These are phyloP conservation scores for Naegleria lovaniensis DNA, from an alignment of 208 protist species.

Conservation along the genomic window DNA sequence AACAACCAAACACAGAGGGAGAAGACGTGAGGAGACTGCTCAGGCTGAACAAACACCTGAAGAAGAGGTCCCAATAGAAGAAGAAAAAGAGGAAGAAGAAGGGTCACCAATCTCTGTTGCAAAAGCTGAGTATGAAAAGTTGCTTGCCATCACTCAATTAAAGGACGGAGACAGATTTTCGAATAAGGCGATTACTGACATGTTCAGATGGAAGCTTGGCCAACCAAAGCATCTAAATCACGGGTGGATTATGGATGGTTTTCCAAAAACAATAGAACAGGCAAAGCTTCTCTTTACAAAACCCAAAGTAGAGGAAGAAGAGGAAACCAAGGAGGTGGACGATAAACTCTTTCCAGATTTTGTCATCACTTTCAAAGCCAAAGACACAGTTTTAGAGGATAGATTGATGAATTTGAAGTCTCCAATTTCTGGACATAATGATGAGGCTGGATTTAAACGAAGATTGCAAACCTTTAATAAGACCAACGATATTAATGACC, in stretches of 20 bases:
- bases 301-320: constrained; percentile 49
- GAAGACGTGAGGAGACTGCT: constrained; percentile 25
- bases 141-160: constrained; percentile 48
- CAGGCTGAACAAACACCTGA: constrained; percentile 35
- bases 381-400: constrained; percentile 65
- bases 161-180: constrained; percentile 58
- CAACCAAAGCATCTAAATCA: constrained; percentile 73
- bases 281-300: constrained; percentile 66
- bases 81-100: constrained; percentile 49
- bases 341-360: constrained; percentile 60
- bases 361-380: constrained; percentile 63
- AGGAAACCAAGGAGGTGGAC: constrained; percentile 59
- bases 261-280: constrained; percentile 69
- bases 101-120: constrained; percentile 53
- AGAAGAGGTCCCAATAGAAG: constrained; percentile 54
- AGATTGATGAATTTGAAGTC: constrained; percentile 42
- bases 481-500: constrained; percentile 45
- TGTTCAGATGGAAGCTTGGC: constrained; percentile 72
- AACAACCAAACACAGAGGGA: constrained; percentile 27
- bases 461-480: constrained; percentile 33
- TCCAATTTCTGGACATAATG: constrained; percentile 26
- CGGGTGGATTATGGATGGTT: constrained; percentile 81
- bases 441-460: constrained; percentile 35
- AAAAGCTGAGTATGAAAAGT: constrained; percentile 56
- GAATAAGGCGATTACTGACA: constrained; percentile 65